Conservation (phyloP, 2,329 filamentous ascomycete genomes). For the Xylogone sp. region DNA sequence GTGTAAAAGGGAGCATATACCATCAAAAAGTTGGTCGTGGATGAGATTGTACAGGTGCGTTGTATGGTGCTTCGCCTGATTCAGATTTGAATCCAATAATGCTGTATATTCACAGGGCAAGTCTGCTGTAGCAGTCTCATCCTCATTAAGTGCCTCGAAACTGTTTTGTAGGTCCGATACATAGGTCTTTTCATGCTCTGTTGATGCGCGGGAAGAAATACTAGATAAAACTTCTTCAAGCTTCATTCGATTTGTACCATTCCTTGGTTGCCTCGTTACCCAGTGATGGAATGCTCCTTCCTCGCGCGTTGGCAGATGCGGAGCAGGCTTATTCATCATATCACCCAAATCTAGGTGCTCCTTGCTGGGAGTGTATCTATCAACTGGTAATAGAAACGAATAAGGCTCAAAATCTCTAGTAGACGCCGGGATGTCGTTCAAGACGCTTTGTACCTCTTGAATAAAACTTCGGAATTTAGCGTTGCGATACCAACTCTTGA, state of each 20-base stretch:
- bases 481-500: constrained; percentile 10
- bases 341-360: constrained; percentile 4
- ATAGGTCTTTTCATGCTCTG: constrained; percentile 10
- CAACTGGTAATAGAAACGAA: constrained; percentile 3
- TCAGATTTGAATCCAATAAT: too few species aligned
- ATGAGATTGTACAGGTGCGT: too few species aligned
- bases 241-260: background rate
- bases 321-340: constrained; percentile 7
- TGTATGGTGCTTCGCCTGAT: too few species aligned
- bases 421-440: background rate
- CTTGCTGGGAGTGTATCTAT: background rate
- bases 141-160: background rate
- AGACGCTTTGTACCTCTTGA: constrained; percentile 2
- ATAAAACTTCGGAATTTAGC: constrained; percentile 4
- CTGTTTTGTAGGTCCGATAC: constrained; percentile 11
- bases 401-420: background rate
- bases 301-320: constrained; percentile 1
- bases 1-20: too few species aligned
- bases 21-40: too few species aligned
- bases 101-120: too few species aligned
- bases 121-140: background rate
- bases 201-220: background rate
- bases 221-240: constrained; percentile 2
- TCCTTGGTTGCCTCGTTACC: background rate
- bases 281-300: constrained; percentile 1